Evolutionary conservation across 139 green algal genomes (phyloP), one percentile per base, ranked within the genome.

Genomic region (Chlorella sp.): DNA sequence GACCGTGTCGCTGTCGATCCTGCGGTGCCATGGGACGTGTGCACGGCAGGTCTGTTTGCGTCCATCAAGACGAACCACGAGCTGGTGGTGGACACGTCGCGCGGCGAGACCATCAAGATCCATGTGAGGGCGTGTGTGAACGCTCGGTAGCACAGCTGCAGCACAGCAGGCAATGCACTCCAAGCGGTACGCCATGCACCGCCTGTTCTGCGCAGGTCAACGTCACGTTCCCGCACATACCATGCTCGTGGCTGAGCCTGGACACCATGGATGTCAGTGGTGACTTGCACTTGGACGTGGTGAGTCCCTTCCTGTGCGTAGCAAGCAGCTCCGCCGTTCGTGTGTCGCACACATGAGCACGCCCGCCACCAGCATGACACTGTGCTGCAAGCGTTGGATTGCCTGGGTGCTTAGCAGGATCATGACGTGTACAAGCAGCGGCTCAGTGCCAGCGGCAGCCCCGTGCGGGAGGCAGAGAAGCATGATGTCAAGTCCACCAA

Each of bases 231-330:
- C 91, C 88, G 1, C 77, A 72, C 24, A 85, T 98, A 82, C 88
- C 93, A 23, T 99, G 95, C 73, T 80, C 86, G 1, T 94, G 94
- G 88, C 74, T 98, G 2, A 93, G 81, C 59, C 67, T 99, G 2
- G 95, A 99, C 77, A 93, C 88, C 1, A 99, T 99, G 94, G 95
- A 99, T 77, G 87, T 98, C 55, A 93, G 81, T 62, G 95, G 95
- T 2, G 92, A 98, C 66, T 74, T 96, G 50, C 93, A 99, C 31
- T 73, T 99, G 31, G 93, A 97, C 64, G 88, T 98, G 82, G 91
- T 91, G 35, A 64, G 55, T 64, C 4, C 42, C 42, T 17, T 55
- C 17, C 42, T 55, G 42, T 55, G 42, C 10, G 42, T 10, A 55
- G n/a, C n/a, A n/a, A n/a, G n/a, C n/a, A n/a, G n/a, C n/a, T n/a